phyloP scores from a whole-genome alignment of 1,284 basidiomycete genomes.

The Trichosporon ovoides region DNA sequence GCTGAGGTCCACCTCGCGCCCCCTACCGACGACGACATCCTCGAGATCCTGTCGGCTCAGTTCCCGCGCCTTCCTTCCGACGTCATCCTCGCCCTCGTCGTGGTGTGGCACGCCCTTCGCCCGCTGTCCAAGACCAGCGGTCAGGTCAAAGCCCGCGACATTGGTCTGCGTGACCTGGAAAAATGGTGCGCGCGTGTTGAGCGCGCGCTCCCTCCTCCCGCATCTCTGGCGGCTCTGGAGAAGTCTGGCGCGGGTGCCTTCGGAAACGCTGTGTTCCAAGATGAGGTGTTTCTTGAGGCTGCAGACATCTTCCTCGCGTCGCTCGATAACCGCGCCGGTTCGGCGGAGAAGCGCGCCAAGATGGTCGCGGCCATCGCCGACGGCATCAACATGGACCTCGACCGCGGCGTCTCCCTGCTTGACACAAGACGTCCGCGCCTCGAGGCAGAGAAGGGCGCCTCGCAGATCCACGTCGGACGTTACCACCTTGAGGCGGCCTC shows the following conservation, averaged over 20 bases:
- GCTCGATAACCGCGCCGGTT: conserved; percentile 54
- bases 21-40: conserved; percentile 63
- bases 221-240: conserved; percentile 27
- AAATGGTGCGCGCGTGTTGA: conserved; percentile 79
- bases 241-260: conserved; percentile 53
- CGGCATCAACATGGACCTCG: conserved; percentile 62
- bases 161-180: conserved; percentile 80
- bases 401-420: conserved; percentile 58
- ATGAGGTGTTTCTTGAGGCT: conserved; percentile 85
- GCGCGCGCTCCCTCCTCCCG: conserved; percentile 54
- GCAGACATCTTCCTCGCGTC: conserved; percentile 86
- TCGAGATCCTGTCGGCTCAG: conserved; percentile 60
- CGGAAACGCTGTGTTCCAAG: conserved; percentile 72
- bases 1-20: conserved; percentile 61
- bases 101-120: conserved; percentile 41
- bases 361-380: conserved; percentile 55
- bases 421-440: conserved; percentile 63
- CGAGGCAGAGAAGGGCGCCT: conserved; percentile 58
- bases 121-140: conserved; percentile 43
- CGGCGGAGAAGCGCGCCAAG: conserved; percentile 29
- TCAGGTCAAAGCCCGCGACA: conserved; percentile 46
- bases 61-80: conserved; percentile 60
- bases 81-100: conserved; percentile 41
- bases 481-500: conserved; percentile 24
- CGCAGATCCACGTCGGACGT: conserved; percentile 37